Evolutionary conservation across 345 rosid genomes (phyloP).

Genomic region (Combretum micranthum): DNA sequence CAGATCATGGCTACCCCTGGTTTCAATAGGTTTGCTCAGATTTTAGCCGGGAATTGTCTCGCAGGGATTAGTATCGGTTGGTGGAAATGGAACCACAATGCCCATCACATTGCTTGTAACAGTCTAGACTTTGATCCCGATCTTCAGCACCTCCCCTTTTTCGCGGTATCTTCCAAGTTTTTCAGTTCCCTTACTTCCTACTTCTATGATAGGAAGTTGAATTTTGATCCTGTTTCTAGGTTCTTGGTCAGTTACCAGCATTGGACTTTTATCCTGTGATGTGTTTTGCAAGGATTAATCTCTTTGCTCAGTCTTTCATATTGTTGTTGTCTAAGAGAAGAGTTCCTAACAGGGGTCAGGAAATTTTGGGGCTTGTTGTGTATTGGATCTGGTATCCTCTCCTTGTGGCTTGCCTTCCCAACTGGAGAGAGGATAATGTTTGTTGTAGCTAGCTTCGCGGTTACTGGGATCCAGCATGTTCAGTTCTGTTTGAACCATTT

Average conservation of each 20-base stretch:
- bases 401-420: conserved; percentile 64
- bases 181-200: conserved; percentile 55
- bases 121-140: conserved; percentile 93
- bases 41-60: conserved; percentile 61
- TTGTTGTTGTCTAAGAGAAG: conserved; percentile 51
- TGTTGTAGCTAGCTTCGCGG: conserved; percentile 52
- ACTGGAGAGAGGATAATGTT: conserved; percentile 67
- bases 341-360: conserved; percentile 59
- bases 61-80: conserved; percentile 68
- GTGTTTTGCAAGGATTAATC: conserved; percentile 72
- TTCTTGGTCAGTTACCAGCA: conserved; percentile 78
- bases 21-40: conserved; percentile 36
- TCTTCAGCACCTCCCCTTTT: conserved; percentile 85
- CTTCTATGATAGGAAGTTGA: conserved; percentile 57
- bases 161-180: conserved; percentile 63
- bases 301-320: conserved; percentile 61
- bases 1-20: conserved; percentile 24
- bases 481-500: conserved; percentile 91
- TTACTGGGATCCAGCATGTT: conserved; percentile 70
- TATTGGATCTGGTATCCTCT: conserved; percentile 96
- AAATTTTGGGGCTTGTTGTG: conserved; percentile 54
- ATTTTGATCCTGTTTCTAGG: conserved; percentile 64
- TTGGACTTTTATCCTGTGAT: conserved; percentile 82
- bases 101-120: conserved; percentile 81
- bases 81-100: conserved; percentile 99